These are phyloP conservation scores for Leptosphaerulina australis DNA, from an alignment of 2,329 filamentous ascomycete species.

Conservation along the genomic window DNA sequence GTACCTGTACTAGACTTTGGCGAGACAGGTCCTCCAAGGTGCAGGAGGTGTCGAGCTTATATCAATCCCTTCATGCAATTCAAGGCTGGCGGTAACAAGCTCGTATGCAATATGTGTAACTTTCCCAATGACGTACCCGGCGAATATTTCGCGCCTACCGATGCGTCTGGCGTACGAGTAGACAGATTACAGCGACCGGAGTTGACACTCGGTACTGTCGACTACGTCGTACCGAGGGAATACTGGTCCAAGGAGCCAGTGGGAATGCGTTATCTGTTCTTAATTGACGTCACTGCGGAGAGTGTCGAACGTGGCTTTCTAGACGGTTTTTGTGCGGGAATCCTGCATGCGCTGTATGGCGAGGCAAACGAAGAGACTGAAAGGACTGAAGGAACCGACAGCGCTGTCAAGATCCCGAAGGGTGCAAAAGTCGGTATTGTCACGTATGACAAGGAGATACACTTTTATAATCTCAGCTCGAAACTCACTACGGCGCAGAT, in stretches of 20 bases:
- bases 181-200: slow-evolving; percentile 90
- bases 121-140: slow-evolving; percentile 92
- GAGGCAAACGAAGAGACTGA: slow-evolving; percentile 53
- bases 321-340: slow-evolving; percentile 87
- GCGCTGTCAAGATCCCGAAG: slow-evolving; percentile 66
- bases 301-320: slow-evolving; percentile 89
- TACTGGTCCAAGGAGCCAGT: slow-evolving; percentile 97
- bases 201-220: slow-evolving; percentile 87
- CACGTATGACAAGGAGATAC: slow-evolving; percentile 94
- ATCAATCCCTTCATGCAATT: slow-evolving; percentile 99
- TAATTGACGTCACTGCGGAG: slow-evolving; percentile 93
- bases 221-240: slow-evolving; percentile 96
- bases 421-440: slow-evolving; percentile 92
- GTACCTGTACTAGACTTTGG: slow-evolving; percentile 96
- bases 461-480: slow-evolving; percentile 93
- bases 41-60: slow-evolving; percentile 90
- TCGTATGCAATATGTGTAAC: slow-evolving; percentile 97
- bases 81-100: slow-evolving; percentile 89
- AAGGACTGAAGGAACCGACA: slow-evolving; percentile 57
- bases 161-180: slow-evolving; percentile 82
- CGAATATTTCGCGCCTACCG: slow-evolving; percentile 93
- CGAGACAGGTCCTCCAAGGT: slow-evolving; percentile 85
- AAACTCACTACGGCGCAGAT: slow-evolving; percentile 88
- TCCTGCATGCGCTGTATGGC: slow-evolving; percentile 83
- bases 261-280: slow-evolving; percentile 83